A percentile compares a stretch with the other conserved stretches of the same genome.
Evolutionary conservation across 352 stramenopile genomes (phyloP).

Genomic region (Phytophthora podocarpi): DNA sequence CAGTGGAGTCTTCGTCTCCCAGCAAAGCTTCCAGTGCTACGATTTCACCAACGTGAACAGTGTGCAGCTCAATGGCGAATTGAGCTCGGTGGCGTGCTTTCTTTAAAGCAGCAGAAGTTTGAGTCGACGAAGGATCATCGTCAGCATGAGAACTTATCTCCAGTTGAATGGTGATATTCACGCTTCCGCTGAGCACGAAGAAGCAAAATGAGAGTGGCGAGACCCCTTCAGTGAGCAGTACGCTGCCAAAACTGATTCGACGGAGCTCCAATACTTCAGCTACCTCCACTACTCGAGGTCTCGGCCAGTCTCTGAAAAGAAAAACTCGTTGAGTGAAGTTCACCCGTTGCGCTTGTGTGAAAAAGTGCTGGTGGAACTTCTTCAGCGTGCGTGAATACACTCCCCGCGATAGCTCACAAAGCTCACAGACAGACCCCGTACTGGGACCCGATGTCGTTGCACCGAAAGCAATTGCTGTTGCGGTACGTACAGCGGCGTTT

Average conservation of each 20-base stretch:
- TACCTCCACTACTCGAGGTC: conserved; percentile 39
- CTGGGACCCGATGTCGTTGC: background rate
- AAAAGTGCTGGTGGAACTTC: conserved; percentile 53
- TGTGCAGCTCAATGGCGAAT: conserved; percentile 44
- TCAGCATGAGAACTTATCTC: conserved; percentile 2
- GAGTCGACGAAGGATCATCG: background rate
- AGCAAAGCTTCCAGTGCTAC: conserved; percentile 45
- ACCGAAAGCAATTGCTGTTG: conserved; percentile 52
- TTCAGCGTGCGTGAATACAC: conserved; percentile 57
- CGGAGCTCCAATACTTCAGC: conserved; percentile 51
- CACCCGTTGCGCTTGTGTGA: conserved; percentile 51
- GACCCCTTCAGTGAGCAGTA: conserved; percentile 35
- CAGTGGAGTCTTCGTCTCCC: conserved; percentile 19
- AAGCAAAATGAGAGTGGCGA: conserved; percentile 32
- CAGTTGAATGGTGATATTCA: conserved; percentile 42
- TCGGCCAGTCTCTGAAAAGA: conserved; percentile 55
- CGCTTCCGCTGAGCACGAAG: conserved; percentile 44
- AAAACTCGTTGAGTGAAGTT: conserved; percentile 57
- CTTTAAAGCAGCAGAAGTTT: conserved; percentile 22
- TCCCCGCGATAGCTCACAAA: conserved; percentile 50
- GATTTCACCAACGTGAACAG: conserved; percentile 36
- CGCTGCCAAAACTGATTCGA: conserved; percentile 48
- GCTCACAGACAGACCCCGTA: conserved; percentile 38
- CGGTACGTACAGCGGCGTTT: conserved; percentile 51
- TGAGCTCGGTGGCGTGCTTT: conserved; percentile 25